Conservation (phyloP, 2,329 filamentous ascomycete genomes). For the Aureobasidium namibiae region DNA sequence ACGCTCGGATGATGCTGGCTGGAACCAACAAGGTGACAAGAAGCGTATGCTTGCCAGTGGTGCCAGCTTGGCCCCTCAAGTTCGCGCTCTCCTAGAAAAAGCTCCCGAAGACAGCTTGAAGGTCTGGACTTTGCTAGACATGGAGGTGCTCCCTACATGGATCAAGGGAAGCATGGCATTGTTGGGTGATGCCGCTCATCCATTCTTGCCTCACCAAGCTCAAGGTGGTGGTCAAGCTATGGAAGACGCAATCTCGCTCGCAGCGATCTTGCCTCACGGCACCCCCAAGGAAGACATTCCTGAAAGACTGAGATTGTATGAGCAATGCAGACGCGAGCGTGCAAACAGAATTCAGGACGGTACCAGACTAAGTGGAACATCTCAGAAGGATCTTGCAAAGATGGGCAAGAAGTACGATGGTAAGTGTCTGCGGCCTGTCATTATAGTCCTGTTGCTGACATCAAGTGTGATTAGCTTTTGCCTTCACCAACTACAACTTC, state of each 20-base stretch:
- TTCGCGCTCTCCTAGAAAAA: slow-evolving; percentile 31
- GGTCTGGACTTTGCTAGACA: slow-evolving; percentile 55
- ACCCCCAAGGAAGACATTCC: slow-evolving; percentile 40
- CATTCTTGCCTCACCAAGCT: slow-evolving; percentile 56
- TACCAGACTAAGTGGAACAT: slow-evolving; percentile 45
- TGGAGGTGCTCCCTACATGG: slow-evolving; percentile 51
- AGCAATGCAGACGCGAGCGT: slow-evolving; percentile 49
- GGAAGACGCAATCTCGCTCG: slow-evolving; percentile 56
- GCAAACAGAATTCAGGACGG: slow-evolving; percentile 51
- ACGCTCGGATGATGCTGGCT: slow-evolving; percentile 21
- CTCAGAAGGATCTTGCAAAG: slow-evolving; percentile 30
- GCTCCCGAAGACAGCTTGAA: slow-evolving; percentile 34
- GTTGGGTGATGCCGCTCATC: slow-evolving; percentile 61
- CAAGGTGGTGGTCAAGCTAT: slow-evolving; percentile 58
- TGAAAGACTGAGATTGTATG: slow-evolving; percentile 49
- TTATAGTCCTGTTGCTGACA: background rate
- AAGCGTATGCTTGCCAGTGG: slow-evolving; percentile 34
- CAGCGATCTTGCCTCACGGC: slow-evolving; percentile 45
- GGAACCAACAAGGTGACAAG: slow-evolving; percentile 31
- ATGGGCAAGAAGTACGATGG: slow-evolving; percentile 12
- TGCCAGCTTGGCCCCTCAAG: slow-evolving; percentile 28
- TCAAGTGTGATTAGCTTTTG: slow-evolving; percentile 11
- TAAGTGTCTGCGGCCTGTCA: background rate
- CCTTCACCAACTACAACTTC: slow-evolving; percentile 24
- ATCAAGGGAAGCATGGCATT: slow-evolving; percentile 46